These are phyloP conservation scores for Magnolia changhungtana DNA, from an alignment of 164 flowering plant genomes.

Conservation along the genomic window DNA sequence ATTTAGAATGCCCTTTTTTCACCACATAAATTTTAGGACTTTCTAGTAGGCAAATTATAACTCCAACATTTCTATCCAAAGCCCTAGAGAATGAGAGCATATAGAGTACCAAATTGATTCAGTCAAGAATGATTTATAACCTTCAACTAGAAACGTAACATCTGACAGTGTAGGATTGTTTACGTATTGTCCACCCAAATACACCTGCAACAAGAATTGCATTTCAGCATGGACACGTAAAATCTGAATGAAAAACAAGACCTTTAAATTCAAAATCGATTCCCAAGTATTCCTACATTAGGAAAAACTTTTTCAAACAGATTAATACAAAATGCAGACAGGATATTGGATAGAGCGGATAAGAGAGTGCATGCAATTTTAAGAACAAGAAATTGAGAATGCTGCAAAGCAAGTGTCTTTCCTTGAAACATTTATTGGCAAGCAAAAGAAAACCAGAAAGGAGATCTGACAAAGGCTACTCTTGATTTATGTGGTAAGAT, in stretches of 20 bases:
- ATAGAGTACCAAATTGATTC: not conserved
- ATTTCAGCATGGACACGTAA: slow-evolving; percentile 1
- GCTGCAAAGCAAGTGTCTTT: too few relatives aligned
- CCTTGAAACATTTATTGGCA: too few relatives aligned
- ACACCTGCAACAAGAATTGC: slow-evolving; percentile 63
- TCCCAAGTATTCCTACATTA: not conserved
- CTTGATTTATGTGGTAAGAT: too few relatives aligned
- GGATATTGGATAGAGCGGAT: too few relatives aligned
- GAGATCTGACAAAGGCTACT: too few relatives aligned
- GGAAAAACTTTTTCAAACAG: not conserved
- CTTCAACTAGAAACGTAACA: slow-evolving; percentile 94
- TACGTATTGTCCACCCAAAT: slow-evolving; percentile 89
- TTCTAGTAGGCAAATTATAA: not conserved
- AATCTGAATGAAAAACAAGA: not conserved
- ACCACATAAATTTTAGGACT: not conserved
- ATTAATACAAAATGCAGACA: not conserved
- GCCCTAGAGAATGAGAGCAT: not conserved
- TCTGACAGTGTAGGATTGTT: slow-evolving; percentile 84
- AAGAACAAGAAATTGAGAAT: too few relatives aligned
- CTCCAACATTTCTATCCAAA: not conserved
- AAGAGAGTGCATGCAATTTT: too few relatives aligned
- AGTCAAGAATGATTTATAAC: slow-evolving; percentile 25
- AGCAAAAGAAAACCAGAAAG: too few relatives aligned
- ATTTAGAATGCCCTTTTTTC: not conserved
- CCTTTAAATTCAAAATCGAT: not conserved